Evolutionary conservation across 2,329 filamentous ascomycete species (phyloP), one percentile per base, ranked within the genome.

Genomic region (Diplodia mutila): DNA sequence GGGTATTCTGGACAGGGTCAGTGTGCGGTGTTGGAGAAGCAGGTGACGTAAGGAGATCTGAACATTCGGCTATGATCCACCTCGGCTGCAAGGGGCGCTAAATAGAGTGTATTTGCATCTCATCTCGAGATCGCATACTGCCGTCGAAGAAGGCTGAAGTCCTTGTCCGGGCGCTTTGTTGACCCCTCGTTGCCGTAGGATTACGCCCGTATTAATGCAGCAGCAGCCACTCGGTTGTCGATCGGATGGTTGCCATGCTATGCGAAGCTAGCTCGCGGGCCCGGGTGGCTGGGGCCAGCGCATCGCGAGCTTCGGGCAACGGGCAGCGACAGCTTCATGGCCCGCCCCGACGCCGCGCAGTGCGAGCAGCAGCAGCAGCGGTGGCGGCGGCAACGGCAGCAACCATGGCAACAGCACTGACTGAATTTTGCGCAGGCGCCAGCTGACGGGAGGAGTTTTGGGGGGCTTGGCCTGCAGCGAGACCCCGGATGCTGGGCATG

Each of bases 41-140:
- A 23, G 29, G 59, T 63, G 59, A 63, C 59, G 59, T 63, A 63
- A 63, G 59, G 46, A 18, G 59, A 63, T 49, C 46, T 51, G 18
- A 27, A 61, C 25, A 27, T 23, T 29, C 4, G 23, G 12, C 23
- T 25, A 2, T 12, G 59, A 34, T 63, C 59, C 59, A 63, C 59
- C 46, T 18, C 59, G 46, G 59, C 59, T 51, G 46, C 59, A 63
- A 63, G 59, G 59, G 42, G 59, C 18, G 42, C 42, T 9, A 34
- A 42, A 61, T 42, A 29, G 55, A 34, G 34, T 29, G 54, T 57
- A n/a, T 59, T 32, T 59, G 34, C 34, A 46, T 29, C 34, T 27
- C 37, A 23, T 32, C 29, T 9, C 34, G 42, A n/a, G n/a, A n/a
- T n/a, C n/a, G n/a, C n/a, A n/a, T n/a, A n/a, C n/a, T n/a, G 11